Percentiles rank a stretch among this genome's conserved stretches.
Conservation (phyloP, 139 green algal species). For the Chlorella sp. region DNA sequence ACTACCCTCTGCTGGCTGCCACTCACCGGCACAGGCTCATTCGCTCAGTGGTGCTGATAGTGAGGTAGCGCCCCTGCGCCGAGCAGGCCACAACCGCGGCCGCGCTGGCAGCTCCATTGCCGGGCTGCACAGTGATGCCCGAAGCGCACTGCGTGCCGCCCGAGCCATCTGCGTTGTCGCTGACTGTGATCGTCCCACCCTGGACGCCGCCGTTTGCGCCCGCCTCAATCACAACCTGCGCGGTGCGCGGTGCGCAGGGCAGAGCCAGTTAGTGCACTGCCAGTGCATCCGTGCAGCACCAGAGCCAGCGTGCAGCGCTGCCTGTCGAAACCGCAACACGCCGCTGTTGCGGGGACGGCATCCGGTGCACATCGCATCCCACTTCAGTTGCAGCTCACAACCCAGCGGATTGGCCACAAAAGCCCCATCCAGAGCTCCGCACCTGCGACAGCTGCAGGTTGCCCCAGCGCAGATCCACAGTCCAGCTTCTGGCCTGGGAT, state of each 20-base stretch:
- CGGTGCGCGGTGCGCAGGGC: neutral
- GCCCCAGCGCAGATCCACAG: slow-evolving; percentile 8
- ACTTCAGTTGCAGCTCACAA: too few relatives aligned
- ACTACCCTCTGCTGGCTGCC: too few relatives aligned
- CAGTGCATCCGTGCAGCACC: too few relatives aligned
- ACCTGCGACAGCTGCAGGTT: slow-evolving; percentile 16
- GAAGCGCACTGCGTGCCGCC: neutral
- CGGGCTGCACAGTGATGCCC: neutral
- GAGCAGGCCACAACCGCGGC: slow-evolving; percentile 5
- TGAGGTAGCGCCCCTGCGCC: slow-evolving; percentile 15
- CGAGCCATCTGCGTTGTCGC: neutral
- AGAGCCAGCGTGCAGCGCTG: too few relatives aligned
- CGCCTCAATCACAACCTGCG: slow-evolving; percentile 3
- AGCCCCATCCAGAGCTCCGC: too few relatives aligned
- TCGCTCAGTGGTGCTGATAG: neutral
- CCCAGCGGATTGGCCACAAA: too few relatives aligned
- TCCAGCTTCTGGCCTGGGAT: neutral
- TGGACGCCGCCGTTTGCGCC: neutral
- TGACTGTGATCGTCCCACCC: neutral
- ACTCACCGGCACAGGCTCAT: slow-evolving; percentile 24
- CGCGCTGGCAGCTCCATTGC: too few relatives aligned
- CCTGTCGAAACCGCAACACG: too few relatives aligned
- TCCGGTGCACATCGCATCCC: too few relatives aligned
- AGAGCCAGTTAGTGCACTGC: neutral
- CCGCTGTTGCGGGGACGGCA: too few relatives aligned